Evolutionary conservation across 441 rosid species (phyloP).

Genomic region (Corymbia citriodora): DNA sequence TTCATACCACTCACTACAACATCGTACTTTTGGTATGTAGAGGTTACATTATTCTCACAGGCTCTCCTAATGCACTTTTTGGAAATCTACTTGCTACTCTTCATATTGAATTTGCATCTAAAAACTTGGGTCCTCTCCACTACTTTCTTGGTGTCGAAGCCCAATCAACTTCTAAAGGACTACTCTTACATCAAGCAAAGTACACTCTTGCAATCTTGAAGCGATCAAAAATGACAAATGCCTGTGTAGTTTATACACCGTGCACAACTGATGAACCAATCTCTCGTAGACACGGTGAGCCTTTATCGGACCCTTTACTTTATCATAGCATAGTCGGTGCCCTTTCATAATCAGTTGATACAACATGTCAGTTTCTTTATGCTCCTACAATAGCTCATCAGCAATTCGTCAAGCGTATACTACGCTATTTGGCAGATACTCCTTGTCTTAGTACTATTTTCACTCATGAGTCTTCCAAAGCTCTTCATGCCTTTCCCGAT

Average conservation of each 20-base stretch:
- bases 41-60: not conserved
- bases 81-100: too few species aligned
- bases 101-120: not conserved
- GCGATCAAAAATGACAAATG: not conserved
- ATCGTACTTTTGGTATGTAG: not conserved
- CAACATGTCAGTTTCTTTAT: not conserved
- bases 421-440: not conserved
- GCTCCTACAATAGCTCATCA: not conserved
- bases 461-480: not conserved
- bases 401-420: not conserved
- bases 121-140: not conserved
- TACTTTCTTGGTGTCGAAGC: not conserved
- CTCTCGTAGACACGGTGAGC: not conserved
- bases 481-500: not conserved
- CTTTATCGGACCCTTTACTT: not conserved
- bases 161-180: not conserved
- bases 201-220: not conserved
- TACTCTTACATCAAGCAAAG: not conserved
- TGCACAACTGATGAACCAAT: too few species aligned
- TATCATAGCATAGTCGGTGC: not conserved
- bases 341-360: not conserved
- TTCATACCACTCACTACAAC: too few species aligned
- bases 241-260: not conserved
- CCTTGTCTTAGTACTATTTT: not conserved
- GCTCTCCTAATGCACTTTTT: not conserved